Evolutionary conservation across 805 yeast genomes (phyloP).

Genomic region (Cyberlindnera amylophila): DNA sequence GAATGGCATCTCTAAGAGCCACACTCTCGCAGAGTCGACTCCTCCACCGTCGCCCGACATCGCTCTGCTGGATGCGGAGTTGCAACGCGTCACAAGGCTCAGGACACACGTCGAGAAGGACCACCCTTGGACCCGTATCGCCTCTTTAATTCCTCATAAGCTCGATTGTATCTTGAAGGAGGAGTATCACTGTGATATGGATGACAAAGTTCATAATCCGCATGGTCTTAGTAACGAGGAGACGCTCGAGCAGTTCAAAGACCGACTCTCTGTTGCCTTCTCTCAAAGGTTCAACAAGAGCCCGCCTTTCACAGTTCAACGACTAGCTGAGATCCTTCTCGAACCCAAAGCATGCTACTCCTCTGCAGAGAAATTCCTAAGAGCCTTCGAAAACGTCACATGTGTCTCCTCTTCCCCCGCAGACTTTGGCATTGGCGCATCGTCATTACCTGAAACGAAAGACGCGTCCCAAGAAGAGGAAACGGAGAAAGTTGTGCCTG

Average conservation of each 20-base stretch:
- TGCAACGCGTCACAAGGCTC: conserved; percentile 8
- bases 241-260: conserved; percentile 12
- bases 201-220: conserved; percentile 9
- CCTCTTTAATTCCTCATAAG: conserved; percentile 1
- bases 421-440: conserved; percentile 10
- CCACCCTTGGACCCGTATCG: conserved; percentile 1
- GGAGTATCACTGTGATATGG: conserved; percentile 4
- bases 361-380: conserved; percentile 39
- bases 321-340: conserved; percentile 45
- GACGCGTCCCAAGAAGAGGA: background rate
- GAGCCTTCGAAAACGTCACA: conserved; percentile 34
- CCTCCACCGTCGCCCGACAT: conserved; percentile 1
- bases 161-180: conserved; percentile 9
- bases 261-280: conserved; percentile 6
- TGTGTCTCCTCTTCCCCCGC: conserved; percentile 17
- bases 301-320: conserved; percentile 45
- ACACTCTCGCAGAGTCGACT: too few species aligned
- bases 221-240: conserved; percentile 2
- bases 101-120: conserved; percentile 4
- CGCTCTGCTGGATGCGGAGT: conserved; percentile 6
- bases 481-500: conserved; percentile 7
- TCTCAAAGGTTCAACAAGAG: conserved; percentile 9
- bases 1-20: background rate
- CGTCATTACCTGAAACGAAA: background rate
- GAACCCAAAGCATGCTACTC: conserved; percentile 40